Evolutionary conservation across 2,329 filamentous ascomycete species (phyloP).

Genomic region (Colletotrichum sp.): DNA sequence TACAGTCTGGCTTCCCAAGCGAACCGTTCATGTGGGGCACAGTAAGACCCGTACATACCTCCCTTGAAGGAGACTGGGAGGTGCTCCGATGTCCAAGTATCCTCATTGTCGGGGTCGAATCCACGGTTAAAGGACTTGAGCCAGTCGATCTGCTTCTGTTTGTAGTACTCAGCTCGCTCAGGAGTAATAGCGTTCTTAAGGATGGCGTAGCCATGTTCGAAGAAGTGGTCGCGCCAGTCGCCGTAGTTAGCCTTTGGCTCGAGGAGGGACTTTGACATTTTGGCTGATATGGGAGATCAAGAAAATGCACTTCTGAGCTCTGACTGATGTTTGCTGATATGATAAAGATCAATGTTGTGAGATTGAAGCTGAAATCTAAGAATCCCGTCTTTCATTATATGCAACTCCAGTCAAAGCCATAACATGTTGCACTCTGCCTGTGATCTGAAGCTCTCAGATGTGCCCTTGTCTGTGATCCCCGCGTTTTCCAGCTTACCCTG

Average conservation of each 20-base stretch:
- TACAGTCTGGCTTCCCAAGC: slow-evolving; percentile 45
- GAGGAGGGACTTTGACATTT: background rate
- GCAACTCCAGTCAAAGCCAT: background rate
- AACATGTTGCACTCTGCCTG: background rate
- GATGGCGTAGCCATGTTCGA: slow-evolving; percentile 44
- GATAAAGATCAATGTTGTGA: background rate
- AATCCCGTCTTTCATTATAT: background rate
- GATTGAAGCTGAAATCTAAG: background rate
- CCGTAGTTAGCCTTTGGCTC: background rate
- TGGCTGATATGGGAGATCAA: background rate
- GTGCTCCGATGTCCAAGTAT: slow-evolving; percentile 47
- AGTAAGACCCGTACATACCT: slow-evolving; percentile 47
- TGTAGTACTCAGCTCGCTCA: slow-evolving; percentile 43
- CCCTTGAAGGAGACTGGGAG: slow-evolving; percentile 48
- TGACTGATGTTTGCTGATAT: background rate
- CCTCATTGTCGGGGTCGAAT: slow-evolving; percentile 40
- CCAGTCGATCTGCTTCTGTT: slow-evolving; percentile 45
- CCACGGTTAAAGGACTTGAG: slow-evolving; percentile 43
- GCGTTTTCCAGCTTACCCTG: background rate
- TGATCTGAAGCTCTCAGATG: background rate
- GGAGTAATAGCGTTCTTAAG: slow-evolving; percentile 42
- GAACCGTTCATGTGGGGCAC: slow-evolving; percentile 44
- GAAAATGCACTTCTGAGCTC: background rate
- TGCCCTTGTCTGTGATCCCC: background rate
- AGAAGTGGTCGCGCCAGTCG: slow-evolving; percentile 47